Conservation (phyloP, 345 rosid genomes). For the Cochlearia excelsa region DNA sequence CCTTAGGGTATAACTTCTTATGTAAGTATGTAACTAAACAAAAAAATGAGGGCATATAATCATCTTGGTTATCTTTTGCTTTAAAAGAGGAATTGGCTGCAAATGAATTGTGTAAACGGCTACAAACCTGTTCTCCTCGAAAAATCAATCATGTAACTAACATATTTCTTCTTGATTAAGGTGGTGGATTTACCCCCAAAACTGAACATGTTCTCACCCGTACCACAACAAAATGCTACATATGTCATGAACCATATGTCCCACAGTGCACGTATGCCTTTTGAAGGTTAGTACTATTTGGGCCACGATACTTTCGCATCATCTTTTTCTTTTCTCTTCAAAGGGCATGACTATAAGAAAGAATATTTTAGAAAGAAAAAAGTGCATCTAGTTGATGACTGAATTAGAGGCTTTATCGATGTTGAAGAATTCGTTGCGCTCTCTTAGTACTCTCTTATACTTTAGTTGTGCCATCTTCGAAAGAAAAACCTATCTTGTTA, state of each 20-base stretch:
- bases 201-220: slow-evolving; percentile 44
- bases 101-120: slow-evolving; percentile 5
- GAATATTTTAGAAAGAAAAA: neutral
- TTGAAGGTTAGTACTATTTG: slow-evolving; percentile 57
- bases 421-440: slow-evolving; percentile 3
- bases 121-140: slow-evolving; percentile 13
- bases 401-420: slow-evolving; percentile 3
- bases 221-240: slow-evolving; percentile 49
- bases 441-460: neutral
- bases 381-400: slow-evolving; percentile 4
- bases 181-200: slow-evolving; percentile 65
- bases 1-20: slow-evolving; percentile 5
- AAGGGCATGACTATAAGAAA: slow-evolving; percentile 8
- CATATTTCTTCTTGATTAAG: slow-evolving; percentile 56
- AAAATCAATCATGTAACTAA: slow-evolving; percentile 13
- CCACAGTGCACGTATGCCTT: slow-evolving; percentile 43
- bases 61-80: neutral
- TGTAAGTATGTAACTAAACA: neutral
- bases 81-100: slow-evolving; percentile 3
- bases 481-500: slow-evolving; percentile 9
- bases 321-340: slow-evolving; percentile 1
- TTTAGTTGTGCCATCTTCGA: slow-evolving; percentile 5
- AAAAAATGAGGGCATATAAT: neutral
- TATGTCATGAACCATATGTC: slow-evolving; percentile 48
- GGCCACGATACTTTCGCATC: slow-evolving; percentile 6